Conservation (phyloP, 495 filamentous ascomycete species). For the Jackrogersella multiformis region DNA sequence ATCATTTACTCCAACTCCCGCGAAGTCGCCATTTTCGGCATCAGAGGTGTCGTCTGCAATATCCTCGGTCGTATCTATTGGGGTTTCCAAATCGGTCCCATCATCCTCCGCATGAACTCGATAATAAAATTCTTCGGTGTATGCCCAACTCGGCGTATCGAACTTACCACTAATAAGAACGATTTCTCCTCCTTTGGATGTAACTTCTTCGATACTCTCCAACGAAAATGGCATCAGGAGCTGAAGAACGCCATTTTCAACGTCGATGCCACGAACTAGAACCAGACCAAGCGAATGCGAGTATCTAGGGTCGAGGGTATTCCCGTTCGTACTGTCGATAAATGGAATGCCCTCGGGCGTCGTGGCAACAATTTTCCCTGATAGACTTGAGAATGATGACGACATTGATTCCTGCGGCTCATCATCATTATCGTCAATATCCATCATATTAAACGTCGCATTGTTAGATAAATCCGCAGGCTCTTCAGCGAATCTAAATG, state of each 20-base stretch:
- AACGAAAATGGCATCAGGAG: slow-evolving; percentile 60
- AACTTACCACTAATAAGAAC: slow-evolving; percentile 67
- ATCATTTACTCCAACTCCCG: slow-evolving; percentile 18
- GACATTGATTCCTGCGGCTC: neutral
- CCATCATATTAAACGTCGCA: slow-evolving; percentile 17
- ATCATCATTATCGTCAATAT: slow-evolving; percentile 23
- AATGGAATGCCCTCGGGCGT: slow-evolving; percentile 53
- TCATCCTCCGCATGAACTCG: slow-evolving; percentile 32
- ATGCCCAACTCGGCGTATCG: slow-evolving; percentile 67
- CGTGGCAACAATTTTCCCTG: slow-evolving; percentile 3
- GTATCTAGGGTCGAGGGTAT: slow-evolving; percentile 55
- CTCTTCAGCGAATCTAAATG: slow-evolving; percentile 45
- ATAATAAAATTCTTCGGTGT: slow-evolving; percentile 59
- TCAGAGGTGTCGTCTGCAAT: slow-evolving; percentile 18
- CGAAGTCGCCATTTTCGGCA: slow-evolving; percentile 4
- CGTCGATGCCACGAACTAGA: slow-evolving; percentile 65
- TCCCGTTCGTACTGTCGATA: slow-evolving; percentile 51
- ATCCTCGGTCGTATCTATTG: slow-evolving; percentile 35
- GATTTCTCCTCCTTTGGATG: slow-evolving; percentile 48
- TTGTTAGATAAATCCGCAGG: slow-evolving; percentile 5
- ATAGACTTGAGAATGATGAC: slow-evolving; percentile 12
- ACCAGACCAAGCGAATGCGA: slow-evolving; percentile 60
- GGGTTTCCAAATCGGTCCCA: slow-evolving; percentile 28
- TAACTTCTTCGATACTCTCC: slow-evolving; percentile 43
- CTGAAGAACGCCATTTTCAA: slow-evolving; percentile 55